Evolutionary conservation across 2,329 filamentous ascomycete species (phyloP).

Genomic region (Onygenales sp.): DNA sequence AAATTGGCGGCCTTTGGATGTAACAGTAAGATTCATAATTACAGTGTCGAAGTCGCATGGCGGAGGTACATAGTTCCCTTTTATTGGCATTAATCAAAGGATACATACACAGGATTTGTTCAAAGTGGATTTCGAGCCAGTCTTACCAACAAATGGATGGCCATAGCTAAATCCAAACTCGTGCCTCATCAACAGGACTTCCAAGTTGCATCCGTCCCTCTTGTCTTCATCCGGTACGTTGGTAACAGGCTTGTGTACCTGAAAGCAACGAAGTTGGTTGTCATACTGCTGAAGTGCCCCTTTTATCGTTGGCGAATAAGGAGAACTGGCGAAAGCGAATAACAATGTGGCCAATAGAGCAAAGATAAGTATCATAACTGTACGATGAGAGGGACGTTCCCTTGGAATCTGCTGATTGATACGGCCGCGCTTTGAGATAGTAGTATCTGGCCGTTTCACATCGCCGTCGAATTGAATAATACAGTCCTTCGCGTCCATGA

Average conservation of each 20-base stretch:
- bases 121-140: neutral
- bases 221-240: constrained; percentile 26
- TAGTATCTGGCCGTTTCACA: too few species aligned
- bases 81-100: neutral
- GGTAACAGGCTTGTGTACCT: constrained; percentile 57
- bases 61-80: constrained; percentile 58
- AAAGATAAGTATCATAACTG: neutral
- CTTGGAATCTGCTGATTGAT: neutral
- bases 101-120: neutral
- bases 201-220: constrained; percentile 14
- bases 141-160: constrained; percentile 60
- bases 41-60: constrained; percentile 63
- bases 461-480: too few species aligned
- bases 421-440: neutral
- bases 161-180: constrained; percentile 65
- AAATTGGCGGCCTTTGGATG: constrained; percentile 61
- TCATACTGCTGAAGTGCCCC: neutral
- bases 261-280: constrained; percentile 46
- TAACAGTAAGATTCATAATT: constrained; percentile 65
- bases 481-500: too few species aligned
- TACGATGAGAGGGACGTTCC: neutral
- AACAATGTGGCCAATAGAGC: neutral
- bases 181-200: constrained; percentile 56
- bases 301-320: neutral
- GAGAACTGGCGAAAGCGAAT: neutral